phyloP scores from a whole-genome alignment of 2,329 filamentous ascomycete genomes.

The Grosmannia huntii region DNA sequence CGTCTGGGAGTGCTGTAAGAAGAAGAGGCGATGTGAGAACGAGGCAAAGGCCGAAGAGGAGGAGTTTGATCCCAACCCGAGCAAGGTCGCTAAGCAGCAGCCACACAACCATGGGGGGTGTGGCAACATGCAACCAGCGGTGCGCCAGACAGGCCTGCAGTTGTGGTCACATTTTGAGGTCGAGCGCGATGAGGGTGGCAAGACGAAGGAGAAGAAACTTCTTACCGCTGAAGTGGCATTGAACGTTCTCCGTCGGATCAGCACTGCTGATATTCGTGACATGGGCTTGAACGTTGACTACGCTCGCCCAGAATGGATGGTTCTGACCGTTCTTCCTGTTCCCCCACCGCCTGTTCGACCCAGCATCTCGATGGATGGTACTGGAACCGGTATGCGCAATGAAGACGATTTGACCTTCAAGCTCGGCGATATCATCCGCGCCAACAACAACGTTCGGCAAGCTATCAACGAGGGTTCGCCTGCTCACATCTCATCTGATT shows the following conservation, averaged over 20 bases:
- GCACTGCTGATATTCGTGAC: slow-evolving; percentile 65
- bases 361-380: slow-evolving; percentile 94
- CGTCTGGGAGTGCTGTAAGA: slow-evolving; percentile 87
- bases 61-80: slow-evolving; percentile 44
- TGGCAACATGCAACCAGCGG: slow-evolving; percentile 78
- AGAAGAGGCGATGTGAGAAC: slow-evolving; percentile 72
- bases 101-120: slow-evolving; percentile 71
- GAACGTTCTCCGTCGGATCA: slow-evolving; percentile 76
- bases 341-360: slow-evolving; percentile 91
- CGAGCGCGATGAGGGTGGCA: slow-evolving; percentile 63
- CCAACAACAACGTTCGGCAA: slow-evolving; percentile 87
- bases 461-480: slow-evolving; percentile 87
- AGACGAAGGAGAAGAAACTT: slow-evolving; percentile 63
- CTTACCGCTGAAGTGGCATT: slow-evolving; percentile 79
- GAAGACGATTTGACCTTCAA: slow-evolving; percentile 99
- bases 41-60: slow-evolving; percentile 49
- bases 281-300: slow-evolving; percentile 93
- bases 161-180: slow-evolving; percentile 65
- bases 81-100: slow-evolving; percentile 36
- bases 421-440: slow-evolving; percentile 92
- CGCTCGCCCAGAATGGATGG: slow-evolving; percentile 96
- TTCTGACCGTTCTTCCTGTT: slow-evolving; percentile 86
- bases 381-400: slow-evolving; percentile 79
- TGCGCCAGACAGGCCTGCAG: slow-evolving; percentile 76
- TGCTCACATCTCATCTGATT: slow-evolving; percentile 80